Evolutionary conservation across 1,284 basidiomycete species (phyloP).

Genomic region (Papiliotrema flavescens): DNA sequence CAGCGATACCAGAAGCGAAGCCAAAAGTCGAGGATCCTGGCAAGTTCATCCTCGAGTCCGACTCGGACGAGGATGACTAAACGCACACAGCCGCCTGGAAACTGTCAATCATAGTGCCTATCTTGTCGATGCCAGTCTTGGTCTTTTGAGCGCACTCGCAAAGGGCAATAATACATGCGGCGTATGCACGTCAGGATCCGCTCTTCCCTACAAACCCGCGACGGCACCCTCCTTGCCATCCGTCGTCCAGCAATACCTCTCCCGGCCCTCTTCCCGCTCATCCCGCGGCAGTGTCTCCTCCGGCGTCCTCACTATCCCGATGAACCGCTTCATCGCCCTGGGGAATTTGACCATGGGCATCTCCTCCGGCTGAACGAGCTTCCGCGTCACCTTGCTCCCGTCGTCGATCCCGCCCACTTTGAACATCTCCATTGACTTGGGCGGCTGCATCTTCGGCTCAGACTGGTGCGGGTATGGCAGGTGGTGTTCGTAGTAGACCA

Average conservation of each 20-base stretch:
- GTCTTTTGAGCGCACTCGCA: neutral
- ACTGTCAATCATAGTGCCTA: no score
- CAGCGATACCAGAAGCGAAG: neutral
- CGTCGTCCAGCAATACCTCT: constrained; percentile 42
- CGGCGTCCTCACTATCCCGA: constrained; percentile 73
- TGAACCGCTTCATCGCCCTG: constrained; percentile 59
- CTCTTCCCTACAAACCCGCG: no score
- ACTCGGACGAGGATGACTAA: neutral
- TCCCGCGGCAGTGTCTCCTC: constrained; percentile 82
- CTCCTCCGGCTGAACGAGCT: neutral
- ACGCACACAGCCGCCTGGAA: no score
- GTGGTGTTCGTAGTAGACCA: constrained; percentile 71
- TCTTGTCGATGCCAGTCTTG: neutral
- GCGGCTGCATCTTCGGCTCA: neutral
- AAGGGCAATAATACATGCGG: no score
- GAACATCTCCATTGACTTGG: neutral
- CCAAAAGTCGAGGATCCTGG: neutral
- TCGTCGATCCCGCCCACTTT: constrained; percentile 53
- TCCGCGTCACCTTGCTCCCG: neutral
- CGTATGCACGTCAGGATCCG: no score
- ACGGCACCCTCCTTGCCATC: constrained; percentile 15
- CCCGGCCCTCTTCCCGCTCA: constrained; percentile 59
- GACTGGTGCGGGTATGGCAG: constrained; percentile 38
- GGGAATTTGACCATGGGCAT: constrained; percentile 36
- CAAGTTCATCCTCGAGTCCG: neutral